phyloP scores from a whole-genome alignment of 2,329 filamentous ascomycete species.

The Trichoderma atroviride region DNA sequence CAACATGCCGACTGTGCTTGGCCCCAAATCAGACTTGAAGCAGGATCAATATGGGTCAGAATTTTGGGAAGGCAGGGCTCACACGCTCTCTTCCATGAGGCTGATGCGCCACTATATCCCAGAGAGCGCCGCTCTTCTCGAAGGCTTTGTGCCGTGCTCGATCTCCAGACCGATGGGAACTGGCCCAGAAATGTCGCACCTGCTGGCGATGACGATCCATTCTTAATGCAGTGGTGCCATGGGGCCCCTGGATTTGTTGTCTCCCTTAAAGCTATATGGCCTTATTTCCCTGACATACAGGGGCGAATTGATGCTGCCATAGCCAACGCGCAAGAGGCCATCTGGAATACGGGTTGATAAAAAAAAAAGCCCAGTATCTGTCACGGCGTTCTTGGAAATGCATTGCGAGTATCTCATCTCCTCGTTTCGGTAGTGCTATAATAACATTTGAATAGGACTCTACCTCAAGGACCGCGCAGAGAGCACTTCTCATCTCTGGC shows the following conservation, averaged over 20 bases:
- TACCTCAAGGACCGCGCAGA: conserved; percentile 39
- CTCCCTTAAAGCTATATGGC: conserved; percentile 58
- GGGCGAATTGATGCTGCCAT: conserved; percentile 58
- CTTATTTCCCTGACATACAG: conserved; percentile 58
- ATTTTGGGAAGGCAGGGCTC: conserved; percentile 67
- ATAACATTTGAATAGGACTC: conserved; percentile 31
- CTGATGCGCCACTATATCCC: conserved; percentile 61
- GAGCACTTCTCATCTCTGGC: conserved; percentile 63
- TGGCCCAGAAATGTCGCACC: conserved; percentile 52
- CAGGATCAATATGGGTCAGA: conserved; percentile 56
- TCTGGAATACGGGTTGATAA: conserved; percentile 61
- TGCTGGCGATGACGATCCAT: conserved; percentile 39
- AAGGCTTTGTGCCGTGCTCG: conserved; percentile 59
- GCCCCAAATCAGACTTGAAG: conserved; percentile 31
- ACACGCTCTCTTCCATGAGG: conserved; percentile 68
- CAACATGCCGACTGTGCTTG: conserved; percentile 42
- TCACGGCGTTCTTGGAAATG: conserved; percentile 67
- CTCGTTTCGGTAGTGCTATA: neutral
- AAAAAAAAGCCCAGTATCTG: conserved; percentile 68
- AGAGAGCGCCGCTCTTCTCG: conserved; percentile 50
- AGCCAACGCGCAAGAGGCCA: conserved; percentile 52
- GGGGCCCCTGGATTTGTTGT: conserved; percentile 65
- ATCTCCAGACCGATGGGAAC: conserved; percentile 65
- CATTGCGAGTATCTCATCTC: conserved; percentile 50
- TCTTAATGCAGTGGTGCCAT: conserved; percentile 65